Percentiles rank a stretch among this genome's conserved stretches.
phyloP scores from a whole-genome alignment of 2,329 filamentous ascomycete species.

The Apiospora koreana region DNA sequence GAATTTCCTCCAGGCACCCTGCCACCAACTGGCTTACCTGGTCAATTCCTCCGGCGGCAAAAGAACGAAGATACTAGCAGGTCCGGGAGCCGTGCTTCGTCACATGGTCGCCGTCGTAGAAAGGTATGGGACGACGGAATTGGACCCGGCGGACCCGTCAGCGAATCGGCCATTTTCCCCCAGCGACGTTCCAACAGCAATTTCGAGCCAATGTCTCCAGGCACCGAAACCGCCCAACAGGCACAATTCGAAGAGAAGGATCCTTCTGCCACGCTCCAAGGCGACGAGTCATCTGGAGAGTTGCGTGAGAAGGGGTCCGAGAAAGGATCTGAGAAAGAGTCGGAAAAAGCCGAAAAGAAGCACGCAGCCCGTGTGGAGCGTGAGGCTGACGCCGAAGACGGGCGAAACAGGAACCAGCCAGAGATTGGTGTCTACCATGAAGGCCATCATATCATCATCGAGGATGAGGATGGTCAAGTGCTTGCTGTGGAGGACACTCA shows the following conservation, averaged over 20 bases:
- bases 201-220: constrained; percentile 30
- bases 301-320: constrained; percentile 26
- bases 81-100: constrained; percentile 59
- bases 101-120: constrained; percentile 60
- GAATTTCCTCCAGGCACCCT: constrained; percentile 69
- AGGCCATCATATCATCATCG: constrained; percentile 75
- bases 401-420: constrained; percentile 17
- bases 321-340: constrained; percentile 10
- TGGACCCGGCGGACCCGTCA: constrained; percentile 83
- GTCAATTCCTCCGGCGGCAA: constrained; percentile 79
- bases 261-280: constrained; percentile 25
- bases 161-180: constrained; percentile 86
- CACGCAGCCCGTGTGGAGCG: not conserved
- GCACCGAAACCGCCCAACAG: constrained; percentile 12
- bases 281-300: constrained; percentile 20
- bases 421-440: constrained; percentile 76
- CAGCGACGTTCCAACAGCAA: constrained; percentile 40
- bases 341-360: constrained; percentile 10
- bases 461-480: constrained; percentile 87
- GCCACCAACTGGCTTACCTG: constrained; percentile 70
- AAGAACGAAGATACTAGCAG: constrained; percentile 70
- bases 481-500: constrained; percentile 60
- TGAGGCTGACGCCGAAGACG: constrained; percentile 16
- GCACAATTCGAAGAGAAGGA: constrained; percentile 25
- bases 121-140: constrained; percentile 70